phyloP scores from a whole-genome alignment of 2,329 filamentous ascomycete genomes.

The Trichoderma gracile region DNA sequence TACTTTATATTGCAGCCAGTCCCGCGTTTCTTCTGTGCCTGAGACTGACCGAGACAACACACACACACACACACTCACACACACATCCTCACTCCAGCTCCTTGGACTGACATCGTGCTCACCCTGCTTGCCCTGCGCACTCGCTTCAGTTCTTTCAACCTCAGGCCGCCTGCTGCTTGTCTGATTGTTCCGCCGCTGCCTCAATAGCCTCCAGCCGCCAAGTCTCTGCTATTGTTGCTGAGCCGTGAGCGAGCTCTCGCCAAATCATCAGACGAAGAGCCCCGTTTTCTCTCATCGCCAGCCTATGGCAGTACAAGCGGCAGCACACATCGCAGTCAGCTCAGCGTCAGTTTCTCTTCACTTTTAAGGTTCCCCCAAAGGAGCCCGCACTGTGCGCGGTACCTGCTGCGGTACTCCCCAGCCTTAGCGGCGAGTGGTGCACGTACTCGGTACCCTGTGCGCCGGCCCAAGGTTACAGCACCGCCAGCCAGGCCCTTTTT shows the following conservation, averaged over 20 bases:
- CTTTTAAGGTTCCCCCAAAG: not conserved
- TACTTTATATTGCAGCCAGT: too few species aligned
- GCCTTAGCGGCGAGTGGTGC: slow-evolving; percentile 8
- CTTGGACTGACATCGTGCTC: too few species aligned
- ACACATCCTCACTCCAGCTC: too few species aligned
- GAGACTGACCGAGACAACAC: too few species aligned
- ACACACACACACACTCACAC: too few species aligned
- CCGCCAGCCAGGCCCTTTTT: slow-evolving; percentile 25
- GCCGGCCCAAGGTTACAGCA: slow-evolving; percentile 1
- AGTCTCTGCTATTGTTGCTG: slow-evolving; percentile 18
- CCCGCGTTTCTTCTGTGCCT: too few species aligned
- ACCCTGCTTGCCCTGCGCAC: too few species aligned
- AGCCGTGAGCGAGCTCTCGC: slow-evolving; percentile 1
- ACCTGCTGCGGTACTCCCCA: slow-evolving; percentile 1
- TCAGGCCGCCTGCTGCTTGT: slow-evolving; percentile 16
- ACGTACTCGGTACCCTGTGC: slow-evolving; percentile 19
- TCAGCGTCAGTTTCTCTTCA: slow-evolving; percentile 12
- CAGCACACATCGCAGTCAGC: slow-evolving; percentile 2
- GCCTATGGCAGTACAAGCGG: slow-evolving; percentile 12
- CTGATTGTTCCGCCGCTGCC: slow-evolving; percentile 3
- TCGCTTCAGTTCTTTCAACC: slow-evolving; percentile 13
- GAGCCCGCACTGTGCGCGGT: not conserved
- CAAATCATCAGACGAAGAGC: not conserved
- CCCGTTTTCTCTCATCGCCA: not conserved
- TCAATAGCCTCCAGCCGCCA: not conserved